Evolutionary conservation across 2,329 filamentous ascomycete genomes (phyloP).

Genomic region (Curvularia hawaiiensis): DNA sequence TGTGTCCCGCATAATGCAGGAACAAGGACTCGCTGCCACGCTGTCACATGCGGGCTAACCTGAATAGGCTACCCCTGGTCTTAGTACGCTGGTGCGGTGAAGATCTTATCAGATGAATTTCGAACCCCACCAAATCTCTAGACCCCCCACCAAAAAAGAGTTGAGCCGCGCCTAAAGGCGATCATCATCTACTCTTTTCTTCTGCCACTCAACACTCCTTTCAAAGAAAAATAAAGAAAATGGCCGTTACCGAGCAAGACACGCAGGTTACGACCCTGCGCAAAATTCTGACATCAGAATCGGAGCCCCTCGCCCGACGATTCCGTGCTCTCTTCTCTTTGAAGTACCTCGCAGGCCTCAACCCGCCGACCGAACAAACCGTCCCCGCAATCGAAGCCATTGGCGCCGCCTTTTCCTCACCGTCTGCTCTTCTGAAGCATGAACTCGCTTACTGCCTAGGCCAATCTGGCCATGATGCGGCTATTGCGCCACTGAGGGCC

Average conservation of each 20-base stretch:
- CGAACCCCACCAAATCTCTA: conserved; percentile 21
- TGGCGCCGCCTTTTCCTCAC: conserved; percentile 81
- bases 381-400: conserved; percentile 77
- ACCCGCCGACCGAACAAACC: conserved; percentile 61
- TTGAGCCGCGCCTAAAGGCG: conserved; percentile 24
- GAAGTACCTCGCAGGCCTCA: conserved; percentile 83
- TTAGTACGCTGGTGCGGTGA: conserved; percentile 5
- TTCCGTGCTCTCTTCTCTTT: conserved; percentile 98
- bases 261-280: conserved; percentile 68
- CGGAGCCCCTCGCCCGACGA: conserved; percentile 80
- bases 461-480: conserved; percentile 79
- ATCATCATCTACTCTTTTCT: neutral
- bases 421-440: conserved; percentile 91
- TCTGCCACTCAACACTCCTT: neutral
- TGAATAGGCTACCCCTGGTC: neutral
- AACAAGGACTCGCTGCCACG: conserved; percentile 16
- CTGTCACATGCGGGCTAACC: conserved; percentile 14
- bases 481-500: conserved; percentile 71
- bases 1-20: conserved; percentile 13
- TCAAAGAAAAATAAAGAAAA: conserved; percentile 17
- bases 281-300: conserved; percentile 78
- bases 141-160: conserved; percentile 37
- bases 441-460: conserved; percentile 97
- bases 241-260: conserved; percentile 37
- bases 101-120: conserved; percentile 38